Evolutionary conservation across 192 early-diverging fungal genomes (phyloP), one percentile per base, ranked within the genome.

Genomic region (Coemansia sp.): DNA sequence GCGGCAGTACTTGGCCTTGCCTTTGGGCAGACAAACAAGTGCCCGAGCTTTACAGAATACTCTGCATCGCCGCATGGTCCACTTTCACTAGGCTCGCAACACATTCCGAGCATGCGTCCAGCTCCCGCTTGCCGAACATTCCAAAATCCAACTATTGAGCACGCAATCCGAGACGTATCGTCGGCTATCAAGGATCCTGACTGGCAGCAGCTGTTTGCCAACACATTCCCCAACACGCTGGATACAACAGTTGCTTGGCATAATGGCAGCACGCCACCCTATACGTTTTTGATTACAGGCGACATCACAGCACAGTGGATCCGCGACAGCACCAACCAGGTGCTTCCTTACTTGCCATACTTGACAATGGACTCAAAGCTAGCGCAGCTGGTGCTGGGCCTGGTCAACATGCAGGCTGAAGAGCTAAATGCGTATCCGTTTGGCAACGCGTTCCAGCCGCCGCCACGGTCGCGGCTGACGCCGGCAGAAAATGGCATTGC

Each of bases 261-360:
- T 52, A 40, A 71, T 30, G 12, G 50, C 11, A 60, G 64, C 31
- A 16, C 50, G 5, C 44, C 64, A 30, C 81, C 82, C 17, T 80
- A 79, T 18, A 78, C 85, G 1, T 88, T 89, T 64, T 54, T 89
- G 8, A 78, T 89, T 1, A 89, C 87, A 0, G 87, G 87, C 20
- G 87, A 89, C 53, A 89, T 75, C 16, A 75, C 61, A 0, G 87
- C 87, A 16, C 87, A 87, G 80, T 89, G 87, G 87, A 72, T 88
- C 5, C 81, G 87, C 30, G 87, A 89, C 62, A 85, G 83, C 16
- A 72, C 87, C 11, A 85, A 88, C 68, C 87, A 88, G 55, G 62
- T 88, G 1, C 44, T 73, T 12, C 83, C 85, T 0, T 86, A 86
- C 50, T 30, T 84, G 21, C 59, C 62, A 9, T 80, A 82, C 21